A percentile compares a stretch with the other conserved stretches of the same genome.
These are phyloP conservation scores for Casuarina cunninghamiana DNA, from an alignment of 306 rosid species.

Conservation along the genomic window DNA sequence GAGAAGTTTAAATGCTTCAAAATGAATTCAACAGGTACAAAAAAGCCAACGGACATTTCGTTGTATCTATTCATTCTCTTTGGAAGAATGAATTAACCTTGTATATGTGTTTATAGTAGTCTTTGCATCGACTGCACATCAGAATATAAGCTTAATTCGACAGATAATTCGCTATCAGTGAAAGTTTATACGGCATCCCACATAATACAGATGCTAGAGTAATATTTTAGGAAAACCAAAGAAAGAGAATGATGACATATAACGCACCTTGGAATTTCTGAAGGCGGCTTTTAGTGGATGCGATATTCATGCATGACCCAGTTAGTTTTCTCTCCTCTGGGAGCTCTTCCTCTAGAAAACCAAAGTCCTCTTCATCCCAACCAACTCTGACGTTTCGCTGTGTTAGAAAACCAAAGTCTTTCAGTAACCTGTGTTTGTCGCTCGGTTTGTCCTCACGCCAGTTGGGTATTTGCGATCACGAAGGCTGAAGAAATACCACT, in stretches of 20 bases:
- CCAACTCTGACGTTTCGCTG: slow-evolving; percentile 57
- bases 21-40: neutral
- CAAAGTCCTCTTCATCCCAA: slow-evolving; percentile 93
- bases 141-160: too few relatives aligned
- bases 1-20: too few relatives aligned
- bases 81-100: neutral
- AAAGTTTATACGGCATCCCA: too few relatives aligned
- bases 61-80: too few relatives aligned
- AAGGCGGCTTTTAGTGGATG: slow-evolving; percentile 57
- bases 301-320: slow-evolving; percentile 99
- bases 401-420: slow-evolving; percentile 87
- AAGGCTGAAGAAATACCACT: slow-evolving; percentile 91
- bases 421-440: slow-evolving; percentile 92
- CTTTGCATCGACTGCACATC: too few relatives aligned
- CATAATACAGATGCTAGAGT: neutral
- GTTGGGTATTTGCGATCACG: slow-evolving; percentile 94
- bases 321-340: slow-evolving; percentile 84
- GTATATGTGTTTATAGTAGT: neutral
- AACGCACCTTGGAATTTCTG: slow-evolving; percentile 58
- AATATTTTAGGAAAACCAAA: neutral
- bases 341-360: slow-evolving; percentile 97
- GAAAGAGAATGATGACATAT: neutral
- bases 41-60: neutral
- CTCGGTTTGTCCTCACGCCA: slow-evolving; percentile 87
- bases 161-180: too few relatives aligned